Base-by-base conservation (phyloP, 495 filamentous ascomycete species). In the Hyaloscypha bicolor region DNA sequence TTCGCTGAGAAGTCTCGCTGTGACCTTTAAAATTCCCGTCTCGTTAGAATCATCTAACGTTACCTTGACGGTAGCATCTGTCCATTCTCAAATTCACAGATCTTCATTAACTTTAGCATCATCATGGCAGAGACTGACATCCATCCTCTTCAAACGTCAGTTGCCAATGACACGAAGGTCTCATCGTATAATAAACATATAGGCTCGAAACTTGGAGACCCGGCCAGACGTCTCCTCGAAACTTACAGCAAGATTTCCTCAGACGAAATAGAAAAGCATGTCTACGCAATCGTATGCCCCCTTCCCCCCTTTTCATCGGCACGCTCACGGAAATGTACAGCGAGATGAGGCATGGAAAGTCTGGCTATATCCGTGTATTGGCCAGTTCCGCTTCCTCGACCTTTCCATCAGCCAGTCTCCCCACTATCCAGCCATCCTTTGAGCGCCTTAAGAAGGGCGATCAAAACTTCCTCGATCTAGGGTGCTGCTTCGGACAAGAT, bases 401-500 rank as follows among this genome's bases (percentile, higher is more conserved):
- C 16, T 66, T 2, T 29, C 39, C 33, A 19, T 67, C 57, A 53
- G 31, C 30, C 19, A n/a, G 14, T 32, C 22, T 31, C 60, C 60
- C n/a, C 19, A 56, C 25, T 67, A 67, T 48, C 55, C 31, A 12
- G 21, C 29, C 22, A 52, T 71, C n/a, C n/a, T 35, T 66, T 2
- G 4, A 19, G 6, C 42, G 16, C 77, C 78, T 72, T 55, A 66
- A 32, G 61, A 58, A 1, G 57, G 79, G 55, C 4, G 30, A n/a
- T n/a, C n/a, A 66, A n/a, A 52, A 35, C 31, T 69, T 86, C 33
- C 77, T 87, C 14, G 83, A 85, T 48, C 67, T 81, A 0, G 83
- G 82, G 0, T 85, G 81, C 65, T 84, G 80, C 60, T 77, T 85
- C 52, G 83, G 82, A 31, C 81, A 85, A 58, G 80, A 76, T 14